These are phyloP conservation scores for Cladosporium sp. DNA, from an alignment of 2,329 filamentous ascomycete species.

Conservation along the genomic window DNA sequence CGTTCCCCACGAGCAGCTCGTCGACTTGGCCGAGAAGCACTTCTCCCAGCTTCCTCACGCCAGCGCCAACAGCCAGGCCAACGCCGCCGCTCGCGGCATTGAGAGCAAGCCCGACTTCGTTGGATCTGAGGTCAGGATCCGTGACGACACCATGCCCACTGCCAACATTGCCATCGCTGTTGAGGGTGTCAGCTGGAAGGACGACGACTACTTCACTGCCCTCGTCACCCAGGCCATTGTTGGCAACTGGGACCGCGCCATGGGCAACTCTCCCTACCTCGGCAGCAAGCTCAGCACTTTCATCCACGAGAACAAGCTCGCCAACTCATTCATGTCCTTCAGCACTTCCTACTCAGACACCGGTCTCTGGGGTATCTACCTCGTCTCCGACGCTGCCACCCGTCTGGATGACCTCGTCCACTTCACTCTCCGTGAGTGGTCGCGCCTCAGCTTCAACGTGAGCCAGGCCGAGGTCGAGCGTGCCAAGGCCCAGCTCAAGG, in stretches of 20 bases:
- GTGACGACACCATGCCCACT: slow-evolving; percentile 92
- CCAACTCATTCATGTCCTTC: slow-evolving; percentile 99
- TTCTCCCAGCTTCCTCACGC: slow-evolving; percentile 75
- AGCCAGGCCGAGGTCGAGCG: slow-evolving; percentile 89
- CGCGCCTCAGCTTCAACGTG: slow-evolving; percentile 85
- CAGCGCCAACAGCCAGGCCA: slow-evolving; percentile 69
- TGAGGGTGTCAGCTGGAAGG: slow-evolving; percentile 99
- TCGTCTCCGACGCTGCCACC: slow-evolving; percentile 85
- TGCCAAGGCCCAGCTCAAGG: slow-evolving; percentile 98
- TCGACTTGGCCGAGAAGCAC: slow-evolving; percentile 94
- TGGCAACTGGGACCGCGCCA: slow-evolving; percentile 98
- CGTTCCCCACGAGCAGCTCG: slow-evolving; percentile 87
- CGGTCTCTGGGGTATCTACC: slow-evolving; percentile 99
- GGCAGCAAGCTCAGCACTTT: slow-evolving; percentile 97
- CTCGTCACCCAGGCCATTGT: slow-evolving; percentile 97
- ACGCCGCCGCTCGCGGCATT: slow-evolving; percentile 64
- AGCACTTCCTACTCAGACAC: slow-evolving; percentile 99
- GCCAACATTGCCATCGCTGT: slow-evolving; percentile 98
- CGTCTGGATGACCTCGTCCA: slow-evolving; percentile 92
- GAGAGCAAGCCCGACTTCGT: slow-evolving; percentile 93
- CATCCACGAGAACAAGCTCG: slow-evolving; percentile 89
- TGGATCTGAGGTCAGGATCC: slow-evolving; percentile 90
- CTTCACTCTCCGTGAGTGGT: slow-evolving; percentile 98
- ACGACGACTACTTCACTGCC: slow-evolving; percentile 97
- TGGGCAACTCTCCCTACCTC: slow-evolving; percentile 95